Evolutionary conservation across 2,329 filamentous ascomycete genomes (phyloP).

Genomic region (Zarea fungicola): DNA sequence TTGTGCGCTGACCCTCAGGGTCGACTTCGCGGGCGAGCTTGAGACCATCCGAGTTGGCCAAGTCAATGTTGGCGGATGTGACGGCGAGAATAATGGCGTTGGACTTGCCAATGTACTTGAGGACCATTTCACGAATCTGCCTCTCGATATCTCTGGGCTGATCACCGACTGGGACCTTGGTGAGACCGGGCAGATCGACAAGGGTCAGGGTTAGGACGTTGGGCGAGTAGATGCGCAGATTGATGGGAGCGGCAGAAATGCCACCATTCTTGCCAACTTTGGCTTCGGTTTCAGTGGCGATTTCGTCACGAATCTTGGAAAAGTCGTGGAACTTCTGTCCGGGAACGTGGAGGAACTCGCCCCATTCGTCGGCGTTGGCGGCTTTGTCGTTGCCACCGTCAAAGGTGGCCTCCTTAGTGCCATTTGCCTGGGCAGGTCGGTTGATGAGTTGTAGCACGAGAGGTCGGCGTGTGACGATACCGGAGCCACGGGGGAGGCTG

Average conservation of each 20-base stretch:
- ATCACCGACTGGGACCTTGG: slow-evolving; percentile 93
- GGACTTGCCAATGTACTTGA: slow-evolving; percentile 97
- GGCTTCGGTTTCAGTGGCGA: slow-evolving; percentile 89
- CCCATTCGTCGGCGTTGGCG: slow-evolving; percentile 93
- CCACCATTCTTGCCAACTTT: slow-evolving; percentile 96
- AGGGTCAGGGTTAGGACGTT: slow-evolving; percentile 96
- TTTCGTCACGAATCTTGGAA: slow-evolving; percentile 97
- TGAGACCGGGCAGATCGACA: slow-evolving; percentile 92
- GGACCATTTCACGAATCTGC: slow-evolving; percentile 95
- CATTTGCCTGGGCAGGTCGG: slow-evolving; percentile 70
- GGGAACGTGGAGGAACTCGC: slow-evolving; percentile 96
- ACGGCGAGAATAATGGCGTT: slow-evolving; percentile 98
- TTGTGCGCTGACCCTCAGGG: slow-evolving; percentile 93
- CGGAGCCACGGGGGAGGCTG: slow-evolving; percentile 92
- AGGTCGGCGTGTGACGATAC: slow-evolving; percentile 93
- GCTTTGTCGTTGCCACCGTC: slow-evolving; percentile 70
- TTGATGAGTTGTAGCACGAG: slow-evolving; percentile 98
- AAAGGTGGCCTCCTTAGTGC: slow-evolving; percentile 61
- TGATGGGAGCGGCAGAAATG: slow-evolving; percentile 95
- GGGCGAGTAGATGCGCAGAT: slow-evolving; percentile 95
- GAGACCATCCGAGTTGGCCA: slow-evolving; percentile 96
- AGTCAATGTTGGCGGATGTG: slow-evolving; percentile 92
- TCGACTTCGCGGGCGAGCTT: slow-evolving; percentile 96
- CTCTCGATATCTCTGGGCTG: slow-evolving; percentile 94
- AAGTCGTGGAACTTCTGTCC: slow-evolving; percentile 98